Evolutionary conservation across 495 filamentous ascomycete species (phyloP), one percentile per base, ranked within the genome.

Genomic region (Pseudevernia furfuracea): DNA sequence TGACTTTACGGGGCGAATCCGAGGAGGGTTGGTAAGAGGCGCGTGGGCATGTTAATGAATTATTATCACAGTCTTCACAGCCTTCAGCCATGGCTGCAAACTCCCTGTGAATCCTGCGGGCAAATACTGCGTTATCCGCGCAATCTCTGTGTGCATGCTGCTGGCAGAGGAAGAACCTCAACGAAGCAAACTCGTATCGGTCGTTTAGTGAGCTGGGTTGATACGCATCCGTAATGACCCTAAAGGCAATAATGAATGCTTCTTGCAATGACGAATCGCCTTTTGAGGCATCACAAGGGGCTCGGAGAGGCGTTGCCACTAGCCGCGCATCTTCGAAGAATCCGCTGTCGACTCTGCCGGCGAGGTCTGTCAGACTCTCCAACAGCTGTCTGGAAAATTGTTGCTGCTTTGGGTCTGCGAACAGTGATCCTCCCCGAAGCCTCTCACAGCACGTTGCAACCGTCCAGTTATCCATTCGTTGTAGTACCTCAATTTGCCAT

Each of bases 401-500:
- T 44, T 72, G 63, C 12, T 79, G 71, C 10, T 61, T 43, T 38
- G 68, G 53, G 58, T 75, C 61, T 39, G 69, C 55, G 74, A 74
- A 46, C 63, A 66, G 58, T 61, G 72, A n/a, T 74, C 66, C 41
- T 68, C 72, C 17, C 62, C 71, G 63, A 68, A 65, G 17, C 52
- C 75, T 78, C 53, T 80, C 73, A 19, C 82, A 66, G 58, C 86
- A 81, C 19, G 73, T 70, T 12, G 74, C 72, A n/a, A 87, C 74
- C 4, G 82, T 74, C 73, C 83, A 77, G 32, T 84, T 83, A 32
- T 90, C 80, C 72, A 89, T 75, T 21, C 74, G 77, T 9, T 75
- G 76, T 34, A 88, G 72, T 32, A 89, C 68, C 53, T 85, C 80
- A 9, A 83, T 66, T 48, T 93, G 86, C 68, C 80, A 78, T 14